Evolutionary conservation across 306 rosid species (phyloP).

Genomic region (Casuarina equisetifolia): DNA sequence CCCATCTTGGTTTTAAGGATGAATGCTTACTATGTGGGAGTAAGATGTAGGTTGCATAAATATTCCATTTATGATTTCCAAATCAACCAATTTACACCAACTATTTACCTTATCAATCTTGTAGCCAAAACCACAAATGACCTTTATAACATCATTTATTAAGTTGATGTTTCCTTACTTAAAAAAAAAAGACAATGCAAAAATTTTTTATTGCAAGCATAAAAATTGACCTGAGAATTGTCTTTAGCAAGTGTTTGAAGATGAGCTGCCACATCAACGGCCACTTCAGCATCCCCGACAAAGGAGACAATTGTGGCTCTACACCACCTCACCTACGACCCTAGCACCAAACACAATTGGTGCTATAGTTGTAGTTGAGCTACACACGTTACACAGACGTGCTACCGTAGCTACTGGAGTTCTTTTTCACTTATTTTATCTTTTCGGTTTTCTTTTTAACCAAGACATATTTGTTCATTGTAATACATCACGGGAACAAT

Average conservation of each 20-base stretch:
- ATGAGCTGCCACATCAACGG: no score
- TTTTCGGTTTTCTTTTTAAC: no score
- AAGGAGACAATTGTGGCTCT: no score
- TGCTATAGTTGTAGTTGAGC: no score
- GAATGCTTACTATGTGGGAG: neutral
- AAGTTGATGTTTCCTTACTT: slow-evolving; percentile 71
- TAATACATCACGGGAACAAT: no score
- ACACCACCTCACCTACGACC: no score
- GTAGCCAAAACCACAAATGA: slow-evolving; percentile 59
- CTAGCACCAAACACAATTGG: no score
- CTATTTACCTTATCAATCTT: slow-evolving; percentile 67
- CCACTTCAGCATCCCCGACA: no score
- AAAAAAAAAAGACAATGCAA: slow-evolving; percentile 44
- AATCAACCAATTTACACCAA: neutral
- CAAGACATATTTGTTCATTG: no score
- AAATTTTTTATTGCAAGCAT: slow-evolving; percentile 53
- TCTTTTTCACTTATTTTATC: no score
- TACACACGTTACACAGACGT: no score
- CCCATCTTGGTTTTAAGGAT: neutral
- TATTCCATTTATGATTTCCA: neutral
- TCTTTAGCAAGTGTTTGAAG: slow-evolving; percentile 37
- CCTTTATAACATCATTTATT: slow-evolving; percentile 73
- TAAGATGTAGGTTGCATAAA: neutral
- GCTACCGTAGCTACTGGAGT: no score
- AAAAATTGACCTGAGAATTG: slow-evolving; percentile 56